These are phyloP conservation scores for Tylopilus sp. DNA, from an alignment of 768 basidiomycete genomes.

Conservation along the genomic window DNA sequence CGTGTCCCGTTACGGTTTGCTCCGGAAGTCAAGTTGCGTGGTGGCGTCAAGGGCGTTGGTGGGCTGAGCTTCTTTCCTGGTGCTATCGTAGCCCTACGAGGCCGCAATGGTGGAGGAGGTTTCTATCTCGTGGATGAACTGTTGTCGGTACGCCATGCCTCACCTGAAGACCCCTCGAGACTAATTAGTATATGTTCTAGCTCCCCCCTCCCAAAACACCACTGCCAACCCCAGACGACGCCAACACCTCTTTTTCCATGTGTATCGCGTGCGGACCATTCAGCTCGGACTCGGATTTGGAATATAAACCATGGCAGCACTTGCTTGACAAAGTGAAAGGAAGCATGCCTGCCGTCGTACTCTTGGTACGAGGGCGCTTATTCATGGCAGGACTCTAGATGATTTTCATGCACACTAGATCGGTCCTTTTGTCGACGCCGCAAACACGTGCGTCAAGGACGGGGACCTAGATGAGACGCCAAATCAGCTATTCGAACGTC, in stretches of 20 bases:
- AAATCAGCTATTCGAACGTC: constrained; percentile 59
- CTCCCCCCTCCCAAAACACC: constrained; percentile 59
- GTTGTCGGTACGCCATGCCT: constrained; percentile 55
- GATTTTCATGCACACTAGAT: constrained; percentile 44
- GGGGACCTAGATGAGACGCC: constrained; percentile 73
- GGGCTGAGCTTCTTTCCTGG: constrained; percentile 85
- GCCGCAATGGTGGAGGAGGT: constrained; percentile 87
- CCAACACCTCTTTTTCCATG: constrained; percentile 55
- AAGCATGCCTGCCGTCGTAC: constrained; percentile 68
- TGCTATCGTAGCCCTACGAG: constrained; percentile 79
- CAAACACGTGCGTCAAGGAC: constrained; percentile 67
- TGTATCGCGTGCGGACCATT: constrained; percentile 83
- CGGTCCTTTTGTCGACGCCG: constrained; percentile 86
- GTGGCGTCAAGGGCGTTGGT: constrained; percentile 55
- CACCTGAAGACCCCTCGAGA: not conserved
- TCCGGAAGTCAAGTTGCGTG: constrained; percentile 60
- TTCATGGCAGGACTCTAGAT: not conserved
- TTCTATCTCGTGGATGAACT: constrained; percentile 84
- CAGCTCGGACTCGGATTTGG: constrained; percentile 73
- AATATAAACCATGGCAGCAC: constrained; percentile 66
- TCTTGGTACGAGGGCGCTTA: constrained; percentile 54
- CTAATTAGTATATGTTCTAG: constrained; percentile 34
- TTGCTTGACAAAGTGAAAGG: constrained; percentile 60
- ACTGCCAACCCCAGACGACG: constrained; percentile 30
- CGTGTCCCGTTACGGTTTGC: constrained; percentile 73